Evolutionary conservation across 176 grass and related monocot genomes (phyloP).

Genomic region (Carex littledalei): DNA sequence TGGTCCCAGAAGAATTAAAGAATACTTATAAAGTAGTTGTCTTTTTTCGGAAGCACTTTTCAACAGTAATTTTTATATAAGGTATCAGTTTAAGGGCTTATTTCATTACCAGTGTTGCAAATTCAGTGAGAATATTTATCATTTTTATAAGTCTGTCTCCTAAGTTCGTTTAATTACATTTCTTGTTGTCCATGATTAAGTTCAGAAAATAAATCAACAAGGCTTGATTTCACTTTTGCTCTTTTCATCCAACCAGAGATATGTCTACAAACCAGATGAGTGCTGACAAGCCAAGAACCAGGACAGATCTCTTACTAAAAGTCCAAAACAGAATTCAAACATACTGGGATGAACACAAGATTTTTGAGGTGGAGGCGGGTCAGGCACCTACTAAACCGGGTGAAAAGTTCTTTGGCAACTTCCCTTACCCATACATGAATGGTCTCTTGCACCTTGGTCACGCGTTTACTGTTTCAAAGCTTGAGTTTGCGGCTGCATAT

Average conservation of each 20-base stretch:
- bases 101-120: not conserved
- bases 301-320: conserved; percentile 45
- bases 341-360: conserved; percentile 45
- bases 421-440: conserved; percentile 84
- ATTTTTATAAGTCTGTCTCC: not conserved
- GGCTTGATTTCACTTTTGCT: not conserved
- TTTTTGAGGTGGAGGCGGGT: conserved; percentile 57
- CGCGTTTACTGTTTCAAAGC: conserved; percentile 65
- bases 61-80: not conserved
- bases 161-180: not conserved
- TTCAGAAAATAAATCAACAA: not conserved
- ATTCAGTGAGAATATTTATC: not conserved
- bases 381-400: conserved; percentile 16
- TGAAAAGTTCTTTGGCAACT: conserved; percentile 79
- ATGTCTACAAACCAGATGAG: conserved; percentile 1
- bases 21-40: not conserved
- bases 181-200: not conserved
- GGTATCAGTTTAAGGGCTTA: not conserved
- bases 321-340: conserved; percentile 43
- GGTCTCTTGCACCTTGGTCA: conserved; percentile 65
- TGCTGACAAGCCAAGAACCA: conserved; percentile 5
- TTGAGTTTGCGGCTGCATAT: conserved; percentile 66
- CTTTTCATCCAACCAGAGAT: not conserved
- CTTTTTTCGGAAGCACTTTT: not conserved
- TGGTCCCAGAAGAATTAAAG: not conserved